A percentile compares a stretch with the other conserved stretches of the same genome.
Conservation (phyloP, 345 rosid genomes). For the Murraya paniculata region DNA sequence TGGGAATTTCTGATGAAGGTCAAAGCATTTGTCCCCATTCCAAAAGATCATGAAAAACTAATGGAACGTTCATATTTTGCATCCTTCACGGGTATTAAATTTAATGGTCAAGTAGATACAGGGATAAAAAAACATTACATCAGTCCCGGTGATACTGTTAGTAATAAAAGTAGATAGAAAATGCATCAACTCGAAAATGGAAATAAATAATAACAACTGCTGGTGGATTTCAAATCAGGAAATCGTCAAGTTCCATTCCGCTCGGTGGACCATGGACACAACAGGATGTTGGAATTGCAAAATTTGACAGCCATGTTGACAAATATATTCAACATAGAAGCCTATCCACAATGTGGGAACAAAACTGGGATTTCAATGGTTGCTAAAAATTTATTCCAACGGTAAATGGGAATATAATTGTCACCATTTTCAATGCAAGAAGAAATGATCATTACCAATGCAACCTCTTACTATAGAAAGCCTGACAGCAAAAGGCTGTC, state of each 20-base stretch:
- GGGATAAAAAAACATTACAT: not conserved
- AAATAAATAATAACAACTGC: not conserved
- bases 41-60: not conserved
- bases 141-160: not conserved
- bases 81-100: not conserved
- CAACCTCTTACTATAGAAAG: not conserved
- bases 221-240: not conserved
- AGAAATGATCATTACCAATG: not conserved
- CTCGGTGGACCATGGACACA: not conserved
- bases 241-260: not conserved
- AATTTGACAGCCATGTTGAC: not conserved
- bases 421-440: not conserved
- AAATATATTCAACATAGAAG: not conserved
- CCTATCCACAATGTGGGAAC: not conserved
- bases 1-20: not conserved
- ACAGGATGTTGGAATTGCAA: not conserved
- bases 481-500: not conserved
- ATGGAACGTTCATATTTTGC: not conserved
- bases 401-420: not conserved
- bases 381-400: not conserved
- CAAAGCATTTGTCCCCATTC: not conserved
- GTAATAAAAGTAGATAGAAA: not conserved
- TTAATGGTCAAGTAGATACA: not conserved
- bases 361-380: not conserved
- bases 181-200: not conserved